These are phyloP conservation scores for Colletotrichum limetticola DNA, from an alignment of 2,329 filamentous ascomycete species.

Conservation along the genomic window DNA sequence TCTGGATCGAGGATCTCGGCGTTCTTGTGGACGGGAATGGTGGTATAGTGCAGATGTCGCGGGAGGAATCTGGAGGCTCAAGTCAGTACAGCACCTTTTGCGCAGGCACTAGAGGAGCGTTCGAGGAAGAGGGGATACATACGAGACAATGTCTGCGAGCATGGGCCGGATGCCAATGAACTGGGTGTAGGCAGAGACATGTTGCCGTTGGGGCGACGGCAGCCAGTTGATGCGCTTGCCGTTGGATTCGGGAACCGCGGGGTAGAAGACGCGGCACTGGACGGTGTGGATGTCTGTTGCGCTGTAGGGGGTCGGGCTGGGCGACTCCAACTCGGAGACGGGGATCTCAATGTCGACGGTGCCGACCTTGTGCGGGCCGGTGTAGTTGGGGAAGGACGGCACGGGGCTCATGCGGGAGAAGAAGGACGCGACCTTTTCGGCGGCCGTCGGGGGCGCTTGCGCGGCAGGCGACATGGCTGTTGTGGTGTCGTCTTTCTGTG, in stretches of 20 bases:
- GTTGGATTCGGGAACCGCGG: constrained; percentile 64
- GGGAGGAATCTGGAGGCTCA: constrained; percentile 66
- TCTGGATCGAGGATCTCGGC: constrained; percentile 68
- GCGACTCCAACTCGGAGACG: constrained; percentile 65
- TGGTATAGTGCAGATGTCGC: constrained; percentile 77
- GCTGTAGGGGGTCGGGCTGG: constrained; percentile 63
- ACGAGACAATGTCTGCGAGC: constrained; percentile 70
- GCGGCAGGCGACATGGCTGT: constrained; percentile 22
- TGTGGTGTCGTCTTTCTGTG: background rate
- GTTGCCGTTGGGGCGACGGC: constrained; percentile 78
- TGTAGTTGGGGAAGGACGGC: constrained; percentile 79
- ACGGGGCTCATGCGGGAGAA: constrained; percentile 72
- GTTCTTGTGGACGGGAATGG: constrained; percentile 78
- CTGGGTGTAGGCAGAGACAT: constrained; percentile 79
- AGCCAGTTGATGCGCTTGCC: constrained; percentile 79
- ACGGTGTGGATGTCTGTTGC: constrained; percentile 74
- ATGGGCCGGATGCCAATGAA: constrained; percentile 76
- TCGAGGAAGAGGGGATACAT: constrained; percentile 42
- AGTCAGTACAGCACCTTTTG: background rate
- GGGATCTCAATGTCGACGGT: constrained; percentile 85
- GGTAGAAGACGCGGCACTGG: constrained; percentile 86
- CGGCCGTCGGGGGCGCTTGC: constrained; percentile 33
- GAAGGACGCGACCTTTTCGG: constrained; percentile 56
- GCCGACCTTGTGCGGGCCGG: constrained; percentile 82
- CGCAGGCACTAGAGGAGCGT: too few species aligned